Percentiles rank a stretch among this genome's conserved stretches.
Conservation (phyloP, 2,329 filamentous ascomycete species). For the Diaporthe citrichinensis region DNA sequence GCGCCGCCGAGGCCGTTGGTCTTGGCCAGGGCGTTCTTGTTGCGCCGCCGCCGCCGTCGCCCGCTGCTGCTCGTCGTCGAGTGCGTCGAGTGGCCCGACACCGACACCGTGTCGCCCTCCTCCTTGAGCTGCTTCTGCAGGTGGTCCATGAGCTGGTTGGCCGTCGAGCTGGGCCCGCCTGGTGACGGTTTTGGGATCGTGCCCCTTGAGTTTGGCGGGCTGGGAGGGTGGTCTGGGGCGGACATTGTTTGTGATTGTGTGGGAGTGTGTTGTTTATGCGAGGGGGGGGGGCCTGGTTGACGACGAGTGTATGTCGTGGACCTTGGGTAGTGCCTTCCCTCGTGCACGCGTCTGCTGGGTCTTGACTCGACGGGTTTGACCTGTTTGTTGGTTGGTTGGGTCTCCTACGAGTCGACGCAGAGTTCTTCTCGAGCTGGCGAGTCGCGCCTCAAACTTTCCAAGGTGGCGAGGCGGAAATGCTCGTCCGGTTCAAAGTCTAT, state of each 20-base stretch:
- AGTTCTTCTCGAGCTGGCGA: background rate
- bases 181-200: conserved; percentile 25
- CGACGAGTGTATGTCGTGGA: background rate
- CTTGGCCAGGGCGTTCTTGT: conserved; percentile 16
- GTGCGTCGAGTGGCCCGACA: conserved; percentile 20
- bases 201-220: conserved; percentile 17
- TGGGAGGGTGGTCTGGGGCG: conserved; percentile 7
- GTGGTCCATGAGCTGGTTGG: conserved; percentile 27
- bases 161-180: conserved; percentile 19
- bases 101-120: conserved; percentile 32
- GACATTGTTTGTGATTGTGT: conserved; percentile 23
- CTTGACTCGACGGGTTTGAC: background rate
- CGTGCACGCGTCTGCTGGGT: background rate
- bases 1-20: background rate
- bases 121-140: conserved; percentile 31
- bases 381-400: background rate
- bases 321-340: background rate
- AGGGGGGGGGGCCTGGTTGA: background rate
- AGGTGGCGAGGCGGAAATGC: conserved; percentile 7
- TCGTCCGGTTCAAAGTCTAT: background rate
- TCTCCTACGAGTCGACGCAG: background rate
- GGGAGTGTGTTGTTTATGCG: background rate
- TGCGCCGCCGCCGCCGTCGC: conserved; percentile 37
- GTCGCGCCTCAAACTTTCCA: conserved; percentile 1
- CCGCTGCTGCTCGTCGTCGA: conserved; percentile 32